Evolutionary conservation across 2,329 filamentous ascomycete genomes (phyloP).

Genomic region (Ophioceras dolichostomum): DNA sequence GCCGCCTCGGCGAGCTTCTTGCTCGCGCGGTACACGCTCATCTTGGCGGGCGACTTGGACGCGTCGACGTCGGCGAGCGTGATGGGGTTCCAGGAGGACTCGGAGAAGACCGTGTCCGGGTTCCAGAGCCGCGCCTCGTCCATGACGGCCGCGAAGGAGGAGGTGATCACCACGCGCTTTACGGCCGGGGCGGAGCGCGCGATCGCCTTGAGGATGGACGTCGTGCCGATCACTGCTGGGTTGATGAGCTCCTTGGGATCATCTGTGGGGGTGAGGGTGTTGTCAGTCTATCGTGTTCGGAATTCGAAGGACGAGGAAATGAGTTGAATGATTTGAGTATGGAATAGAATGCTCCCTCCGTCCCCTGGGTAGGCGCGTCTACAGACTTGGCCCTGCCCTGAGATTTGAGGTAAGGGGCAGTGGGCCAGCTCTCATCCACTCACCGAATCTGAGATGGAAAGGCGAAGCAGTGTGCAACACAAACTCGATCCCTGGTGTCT

Average conservation of each 20-base stretch:
- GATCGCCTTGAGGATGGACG: slow-evolving; percentile 60
- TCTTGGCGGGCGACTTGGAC: slow-evolving; percentile 10
- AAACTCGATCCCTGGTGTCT: slow-evolving; percentile 35
- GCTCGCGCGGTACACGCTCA: slow-evolving; percentile 34
- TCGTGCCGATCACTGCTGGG: slow-evolving; percentile 46
- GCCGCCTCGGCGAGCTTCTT: slow-evolving; percentile 41
- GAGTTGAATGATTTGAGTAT: no score
- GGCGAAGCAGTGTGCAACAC: slow-evolving; percentile 51
- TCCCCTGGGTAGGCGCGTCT: no score
- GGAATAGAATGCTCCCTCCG: no score
- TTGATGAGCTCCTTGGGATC: slow-evolving; percentile 43
- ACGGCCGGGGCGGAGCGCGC: slow-evolving; percentile 45
- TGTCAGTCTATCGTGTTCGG: no score
- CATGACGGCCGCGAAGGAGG: slow-evolving; percentile 41
- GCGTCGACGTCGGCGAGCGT: slow-evolving; percentile 25
- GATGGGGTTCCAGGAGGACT: slow-evolving; percentile 35
- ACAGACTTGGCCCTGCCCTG: no score
- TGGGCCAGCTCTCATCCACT: slow-evolving; percentile 7
- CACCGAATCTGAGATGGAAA: slow-evolving; percentile 39
- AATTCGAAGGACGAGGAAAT: no score
- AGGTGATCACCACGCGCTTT: slow-evolving; percentile 56
- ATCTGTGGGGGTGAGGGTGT: slow-evolving; percentile 14
- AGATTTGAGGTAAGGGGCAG: no score
- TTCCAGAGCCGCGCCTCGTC: slow-evolving; percentile 23
- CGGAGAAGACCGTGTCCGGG: slow-evolving; percentile 24